Evolutionary conservation across 306 rosid genomes (phyloP), one percentile per base, ranked within the genome.

Genomic region (Purshia tridentata): DNA sequence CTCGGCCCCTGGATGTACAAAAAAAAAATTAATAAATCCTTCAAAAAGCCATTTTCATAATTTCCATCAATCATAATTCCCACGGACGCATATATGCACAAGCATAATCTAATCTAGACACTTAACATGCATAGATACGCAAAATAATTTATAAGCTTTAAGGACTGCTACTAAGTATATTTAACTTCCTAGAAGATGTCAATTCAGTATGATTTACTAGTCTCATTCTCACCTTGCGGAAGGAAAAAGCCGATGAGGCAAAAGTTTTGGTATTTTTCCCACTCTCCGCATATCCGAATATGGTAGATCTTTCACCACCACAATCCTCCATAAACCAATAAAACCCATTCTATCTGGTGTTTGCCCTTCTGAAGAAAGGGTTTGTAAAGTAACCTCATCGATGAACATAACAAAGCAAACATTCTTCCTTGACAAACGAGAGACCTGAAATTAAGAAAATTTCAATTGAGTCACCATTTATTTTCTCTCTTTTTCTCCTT

Each of bases 231-330:
- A 94, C 97, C 98, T 91, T 15, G 98, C 97, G 72, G 88, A 85
- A 51, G 98, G 98, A 72, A 94, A 94, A 81, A 94, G 97, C 52
- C 97, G 86, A 80, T 94, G 98, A 2, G 98, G 88, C 87, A 94
- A 77, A 82, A 94, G 81, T 81, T 94, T 94, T 6, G 99, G 99
- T 83, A 94, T 89, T 83, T 94, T 94, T 13, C 99, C 99, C 58
- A 89, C 97, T 77, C 95, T 82, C 71, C 97, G 87, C 99, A 91
- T 88, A 80, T 94, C 99, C 76, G 86, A 76, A 80, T 81, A 88
- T 8, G 99, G 99, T 74, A 89, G 88, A 81, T 91, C 89, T 75
- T 82, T 91, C 80, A 87, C 93, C 42, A 91, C 87, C 81, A 94
- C 94, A 69, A 91, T 82, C 86, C 80, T 91, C 99, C 99, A 94